These are phyloP conservation scores for Zygotorulaspora danielsina DNA, from an alignment of 805 yeast genomes.

Conservation along the genomic window DNA sequence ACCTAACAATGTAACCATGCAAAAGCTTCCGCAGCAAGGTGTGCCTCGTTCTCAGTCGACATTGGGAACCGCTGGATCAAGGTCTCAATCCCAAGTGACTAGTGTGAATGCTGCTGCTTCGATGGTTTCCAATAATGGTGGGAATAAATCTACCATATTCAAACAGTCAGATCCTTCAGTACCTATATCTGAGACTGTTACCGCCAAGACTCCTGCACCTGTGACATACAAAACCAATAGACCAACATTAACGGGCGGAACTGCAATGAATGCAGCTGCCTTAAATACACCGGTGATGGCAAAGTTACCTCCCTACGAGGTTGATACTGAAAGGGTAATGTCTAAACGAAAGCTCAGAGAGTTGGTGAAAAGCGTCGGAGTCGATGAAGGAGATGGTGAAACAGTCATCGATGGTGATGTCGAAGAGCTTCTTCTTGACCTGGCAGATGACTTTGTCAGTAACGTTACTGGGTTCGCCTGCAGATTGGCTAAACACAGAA, in stretches of 20 bases:
- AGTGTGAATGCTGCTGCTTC: constrained; percentile 50
- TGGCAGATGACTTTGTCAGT: constrained; percentile 93
- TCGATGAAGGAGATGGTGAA: constrained; percentile 88
- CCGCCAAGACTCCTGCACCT: constrained; percentile 62
- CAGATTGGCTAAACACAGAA: constrained; percentile 89
- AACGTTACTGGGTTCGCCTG: constrained; percentile 93
- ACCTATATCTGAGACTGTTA: constrained; percentile 65
- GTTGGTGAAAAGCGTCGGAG: constrained; percentile 74
- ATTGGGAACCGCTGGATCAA: constrained; percentile 19
- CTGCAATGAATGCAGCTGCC: constrained; percentile 65
- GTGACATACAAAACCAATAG: constrained; percentile 63
- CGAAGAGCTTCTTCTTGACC: constrained; percentile 81
- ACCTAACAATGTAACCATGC: constrained; percentile 14
- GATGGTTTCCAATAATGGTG: constrained; percentile 26
- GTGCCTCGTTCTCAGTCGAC: constrained; percentile 18
- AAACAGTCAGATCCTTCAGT: constrained; percentile 52
- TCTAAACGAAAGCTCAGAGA: constrained; percentile 88
- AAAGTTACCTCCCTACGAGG: constrained; percentile 76
- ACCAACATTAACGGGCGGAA: constrained; percentile 82
- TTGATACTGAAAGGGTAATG: constrained; percentile 76
- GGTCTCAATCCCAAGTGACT: constrained; percentile 39
- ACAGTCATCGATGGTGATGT: constrained; percentile 92
- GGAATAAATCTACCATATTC: constrained; percentile 33
- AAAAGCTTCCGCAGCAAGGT: constrained; percentile 16
- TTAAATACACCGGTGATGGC: constrained; percentile 71